A percentile compares a stretch with the other conserved stretches of the same genome.
Evolutionary conservation across 352 stramenopile genomes (phyloP).

Genomic region (Phytophthora podocarpi): DNA sequence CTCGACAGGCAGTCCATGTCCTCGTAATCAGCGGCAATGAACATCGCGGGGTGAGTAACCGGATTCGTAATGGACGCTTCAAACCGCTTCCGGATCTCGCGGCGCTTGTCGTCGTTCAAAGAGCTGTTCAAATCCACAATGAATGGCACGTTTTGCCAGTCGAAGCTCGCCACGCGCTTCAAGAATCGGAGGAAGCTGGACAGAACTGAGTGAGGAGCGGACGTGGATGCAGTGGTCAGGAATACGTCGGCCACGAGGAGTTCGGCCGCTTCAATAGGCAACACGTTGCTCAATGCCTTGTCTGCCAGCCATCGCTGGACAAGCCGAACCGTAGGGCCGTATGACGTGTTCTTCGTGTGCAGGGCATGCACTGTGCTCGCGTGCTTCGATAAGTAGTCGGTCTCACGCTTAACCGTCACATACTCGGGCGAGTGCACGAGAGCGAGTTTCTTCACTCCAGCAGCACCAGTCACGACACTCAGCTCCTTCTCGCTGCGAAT

Average conservation of each 20-base stretch:
- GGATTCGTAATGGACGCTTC: constrained; percentile 68
- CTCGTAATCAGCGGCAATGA: constrained; percentile 82
- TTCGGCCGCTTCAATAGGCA: constrained; percentile 78
- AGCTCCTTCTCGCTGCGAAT: constrained; percentile 86
- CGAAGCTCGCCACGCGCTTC: constrained; percentile 68
- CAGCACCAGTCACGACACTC: constrained; percentile 59
- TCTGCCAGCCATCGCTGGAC: constrained; percentile 81
- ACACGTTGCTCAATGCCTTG: constrained; percentile 74
- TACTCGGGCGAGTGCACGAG: constrained; percentile 70
- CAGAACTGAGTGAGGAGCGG: constrained; percentile 72
- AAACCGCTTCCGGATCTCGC: constrained; percentile 77
- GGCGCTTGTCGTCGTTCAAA: constrained; percentile 65
- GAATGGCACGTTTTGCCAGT: constrained; percentile 78
- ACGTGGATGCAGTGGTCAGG: constrained; percentile 48
- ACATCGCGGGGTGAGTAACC: constrained; percentile 71
- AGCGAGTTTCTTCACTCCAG: constrained; percentile 59
- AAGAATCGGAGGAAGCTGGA: constrained; percentile 85
- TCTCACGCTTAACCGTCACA: constrained; percentile 61
- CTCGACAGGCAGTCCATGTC: constrained; percentile 80
- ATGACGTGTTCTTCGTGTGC: constrained; percentile 80
- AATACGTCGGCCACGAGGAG: constrained; percentile 83
- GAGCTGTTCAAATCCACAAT: constrained; percentile 75
- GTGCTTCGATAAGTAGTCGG: constrained; percentile 68
- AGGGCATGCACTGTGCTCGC: constrained; percentile 76
- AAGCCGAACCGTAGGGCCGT: constrained; percentile 81